Conservation (phyloP, 768 basidiomycete genomes). For the Lactarius sanguifluus region DNA sequence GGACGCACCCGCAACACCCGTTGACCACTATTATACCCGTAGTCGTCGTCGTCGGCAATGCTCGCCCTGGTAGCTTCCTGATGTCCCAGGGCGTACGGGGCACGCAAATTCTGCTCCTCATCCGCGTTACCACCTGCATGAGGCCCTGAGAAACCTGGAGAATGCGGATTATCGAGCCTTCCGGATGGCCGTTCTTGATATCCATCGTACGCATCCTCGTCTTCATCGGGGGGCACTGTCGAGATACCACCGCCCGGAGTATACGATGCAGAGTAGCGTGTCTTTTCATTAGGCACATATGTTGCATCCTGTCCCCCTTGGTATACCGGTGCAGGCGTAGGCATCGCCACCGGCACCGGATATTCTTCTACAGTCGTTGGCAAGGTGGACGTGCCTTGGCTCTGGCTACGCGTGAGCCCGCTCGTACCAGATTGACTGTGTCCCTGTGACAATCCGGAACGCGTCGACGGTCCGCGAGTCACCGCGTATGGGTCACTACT, state of each 20-base stretch:
- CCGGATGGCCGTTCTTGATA: constrained; percentile 26
- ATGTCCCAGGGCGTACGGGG: not conserved
- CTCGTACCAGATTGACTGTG: constrained; percentile 8
- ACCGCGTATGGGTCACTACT: constrained; percentile 28
- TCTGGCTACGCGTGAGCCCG: constrained; percentile 25
- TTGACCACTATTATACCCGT: constrained; percentile 34
- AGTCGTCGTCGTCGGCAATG: constrained; percentile 39
- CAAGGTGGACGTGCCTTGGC: constrained; percentile 28
- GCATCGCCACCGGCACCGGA: not conserved
- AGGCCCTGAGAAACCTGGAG: constrained; percentile 13
- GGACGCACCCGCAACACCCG: constrained; percentile 37
- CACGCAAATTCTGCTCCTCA: constrained; percentile 11
- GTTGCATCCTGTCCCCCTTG: constrained; percentile 8
- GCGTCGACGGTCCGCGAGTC: constrained; percentile 21
- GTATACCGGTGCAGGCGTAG: constrained; percentile 13
- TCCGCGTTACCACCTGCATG: constrained; percentile 9
- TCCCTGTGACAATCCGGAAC: constrained; percentile 1
- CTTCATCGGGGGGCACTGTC: constrained; percentile 24
- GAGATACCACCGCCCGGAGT: not conserved
- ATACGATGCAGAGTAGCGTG: constrained; percentile 19
- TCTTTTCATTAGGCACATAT: constrained; percentile 10
- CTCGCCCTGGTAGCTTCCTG: constrained; percentile 31
- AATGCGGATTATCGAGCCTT: constrained; percentile 26
- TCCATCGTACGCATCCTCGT: constrained; percentile 33
- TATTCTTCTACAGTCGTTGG: constrained; percentile 20